Conservation (phyloP, 1,284 basidiomycete genomes). For the Kwoniella shivajii region DNA sequence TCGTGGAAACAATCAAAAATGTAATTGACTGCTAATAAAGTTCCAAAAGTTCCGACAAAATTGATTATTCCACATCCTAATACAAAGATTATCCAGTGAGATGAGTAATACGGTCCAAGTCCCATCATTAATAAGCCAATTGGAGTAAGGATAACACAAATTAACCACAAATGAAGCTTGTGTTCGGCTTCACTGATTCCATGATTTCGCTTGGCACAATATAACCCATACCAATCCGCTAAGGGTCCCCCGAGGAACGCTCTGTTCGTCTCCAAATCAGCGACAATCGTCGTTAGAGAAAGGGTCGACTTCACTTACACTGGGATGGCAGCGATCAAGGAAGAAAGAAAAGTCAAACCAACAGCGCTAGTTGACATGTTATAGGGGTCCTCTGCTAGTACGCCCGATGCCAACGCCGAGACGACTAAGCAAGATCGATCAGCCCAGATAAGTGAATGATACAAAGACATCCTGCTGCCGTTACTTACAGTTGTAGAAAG, state of each 20-base stretch:
- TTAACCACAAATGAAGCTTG: constrained; percentile 20
- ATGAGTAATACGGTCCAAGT: constrained; percentile 25
- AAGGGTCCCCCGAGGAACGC: constrained; percentile 14
- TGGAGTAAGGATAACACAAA: constrained; percentile 19
- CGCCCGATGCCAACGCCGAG: constrained; percentile 21
- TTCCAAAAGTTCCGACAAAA: constrained; percentile 22
- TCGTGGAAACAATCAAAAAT: constrained; percentile 26
- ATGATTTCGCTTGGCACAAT: constrained; percentile 13
- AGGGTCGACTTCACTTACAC: constrained; percentile 8
- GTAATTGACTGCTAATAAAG: constrained; percentile 21
- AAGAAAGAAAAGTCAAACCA: constrained; percentile 26
- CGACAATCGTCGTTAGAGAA: background rate
- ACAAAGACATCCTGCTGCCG: background rate
- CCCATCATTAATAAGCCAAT: constrained; percentile 29
- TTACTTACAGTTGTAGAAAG: background rate
- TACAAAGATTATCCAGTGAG: constrained; percentile 32
- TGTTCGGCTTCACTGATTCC: constrained; percentile 29
- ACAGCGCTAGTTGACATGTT: constrained; percentile 24
- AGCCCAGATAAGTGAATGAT: background rate
- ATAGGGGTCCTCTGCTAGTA: constrained; percentile 24
- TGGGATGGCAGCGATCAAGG: constrained; percentile 24
- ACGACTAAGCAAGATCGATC: constrained; percentile 7
- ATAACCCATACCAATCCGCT: constrained; percentile 8
- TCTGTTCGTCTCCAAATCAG: background rate
- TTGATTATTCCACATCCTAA: constrained; percentile 20